phyloP scores from a whole-genome alignment of 768 basidiomycete genomes.

The Pholiota microspora region DNA sequence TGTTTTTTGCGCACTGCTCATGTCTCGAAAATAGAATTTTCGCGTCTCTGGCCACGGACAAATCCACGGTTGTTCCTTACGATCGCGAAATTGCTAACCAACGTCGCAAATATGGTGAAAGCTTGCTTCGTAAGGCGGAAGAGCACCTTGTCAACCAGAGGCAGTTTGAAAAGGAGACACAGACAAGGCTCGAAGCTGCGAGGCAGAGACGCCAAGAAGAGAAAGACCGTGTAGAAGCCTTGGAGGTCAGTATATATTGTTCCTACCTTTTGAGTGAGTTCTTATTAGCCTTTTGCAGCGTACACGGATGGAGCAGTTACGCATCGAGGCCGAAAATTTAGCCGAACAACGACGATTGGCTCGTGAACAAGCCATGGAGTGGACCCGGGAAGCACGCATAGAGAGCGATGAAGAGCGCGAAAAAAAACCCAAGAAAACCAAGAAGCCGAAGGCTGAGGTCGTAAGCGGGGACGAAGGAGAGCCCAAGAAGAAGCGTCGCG shows the following conservation, averaged over 20 bases:
- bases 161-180: conserved; percentile 67
- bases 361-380: conserved; percentile 76
- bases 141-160: conserved; percentile 75
- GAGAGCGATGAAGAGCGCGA: conserved; percentile 83
- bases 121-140: conserved; percentile 76
- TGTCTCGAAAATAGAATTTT: conserved; percentile 59
- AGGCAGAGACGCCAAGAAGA: conserved; percentile 80
- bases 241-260: conserved; percentile 51
- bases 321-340: conserved; percentile 72
- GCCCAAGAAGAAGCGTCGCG: conserved; percentile 69
- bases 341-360: conserved; percentile 75
- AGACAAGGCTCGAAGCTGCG: conserved; percentile 74
- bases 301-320: conserved; percentile 59
- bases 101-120: conserved; percentile 86
- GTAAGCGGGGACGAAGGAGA: conserved; percentile 49
- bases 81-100: conserved; percentile 86
- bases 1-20: neutral
- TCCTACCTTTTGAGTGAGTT: neutral
- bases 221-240: conserved; percentile 56
- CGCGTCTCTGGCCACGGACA: conserved; percentile 76
- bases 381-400: conserved; percentile 67
- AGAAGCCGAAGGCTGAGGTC: conserved; percentile 51
- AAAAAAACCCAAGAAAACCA: conserved; percentile 53
- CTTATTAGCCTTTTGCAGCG: conserved; percentile 37
- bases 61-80: conserved; percentile 71